Evolutionary conservation across 2,329 filamentous ascomycete genomes (phyloP).

Genomic region (Juglanconis oblonga): DNA sequence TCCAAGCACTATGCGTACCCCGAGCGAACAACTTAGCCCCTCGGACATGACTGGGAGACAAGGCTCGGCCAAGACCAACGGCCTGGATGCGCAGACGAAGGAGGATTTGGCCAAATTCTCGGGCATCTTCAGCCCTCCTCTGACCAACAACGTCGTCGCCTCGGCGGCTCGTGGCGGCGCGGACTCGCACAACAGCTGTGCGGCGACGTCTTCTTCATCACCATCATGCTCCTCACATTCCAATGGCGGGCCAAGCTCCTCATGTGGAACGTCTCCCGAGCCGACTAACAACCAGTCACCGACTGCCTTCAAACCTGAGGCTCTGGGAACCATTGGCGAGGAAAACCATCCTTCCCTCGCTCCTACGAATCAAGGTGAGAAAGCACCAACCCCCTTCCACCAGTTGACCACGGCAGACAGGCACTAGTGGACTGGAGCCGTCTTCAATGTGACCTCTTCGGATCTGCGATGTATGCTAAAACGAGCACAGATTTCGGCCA

Average conservation of each 20-base stretch:
- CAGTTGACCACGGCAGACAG: background rate
- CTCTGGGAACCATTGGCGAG: conserved; percentile 63
- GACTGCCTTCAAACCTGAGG: conserved; percentile 61
- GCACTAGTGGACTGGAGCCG: too few species aligned
- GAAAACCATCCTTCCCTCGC: conserved; percentile 53
- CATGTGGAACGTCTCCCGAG: conserved; percentile 76
- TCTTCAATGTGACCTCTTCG: too few species aligned
- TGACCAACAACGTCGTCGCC: conserved; percentile 38
- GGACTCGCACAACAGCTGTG: conserved; percentile 49
- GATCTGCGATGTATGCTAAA: conserved; percentile 12
- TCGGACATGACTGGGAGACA: conserved; percentile 23
- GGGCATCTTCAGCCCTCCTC: conserved; percentile 58
- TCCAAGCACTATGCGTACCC: conserved; percentile 22
- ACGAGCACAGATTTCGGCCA: conserved; percentile 33
- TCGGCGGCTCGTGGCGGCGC: conserved; percentile 48
- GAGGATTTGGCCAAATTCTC: conserved; percentile 55
- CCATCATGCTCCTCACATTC: conserved; percentile 63
- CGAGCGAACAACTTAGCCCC: conserved; percentile 34
- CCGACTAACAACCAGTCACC: conserved; percentile 67
- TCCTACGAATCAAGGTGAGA: conserved; percentile 41
- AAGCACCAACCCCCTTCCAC: background rate
- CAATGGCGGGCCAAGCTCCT: conserved; percentile 57
- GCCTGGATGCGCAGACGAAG: conserved; percentile 35
- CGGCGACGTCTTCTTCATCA: conserved; percentile 58
- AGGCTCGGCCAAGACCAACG: conserved; percentile 30